Evolutionary conservation across 148 eudicot species (phyloP), one percentile per base, ranked within the genome.

Genomic region (Fagopyrum tataricum): DNA sequence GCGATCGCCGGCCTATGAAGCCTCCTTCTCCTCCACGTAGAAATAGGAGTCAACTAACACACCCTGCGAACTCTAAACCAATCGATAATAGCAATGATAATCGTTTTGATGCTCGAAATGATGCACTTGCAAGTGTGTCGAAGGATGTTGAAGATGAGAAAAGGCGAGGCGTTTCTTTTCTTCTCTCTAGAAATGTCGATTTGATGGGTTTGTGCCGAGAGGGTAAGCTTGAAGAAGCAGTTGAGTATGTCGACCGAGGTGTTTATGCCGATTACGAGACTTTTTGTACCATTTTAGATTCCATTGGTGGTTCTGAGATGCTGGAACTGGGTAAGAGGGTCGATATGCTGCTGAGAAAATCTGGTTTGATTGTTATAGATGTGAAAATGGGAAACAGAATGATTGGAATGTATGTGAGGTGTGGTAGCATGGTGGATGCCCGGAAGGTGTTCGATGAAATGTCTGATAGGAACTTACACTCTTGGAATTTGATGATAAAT

Each of bases 401-500:
- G 76, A 69, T 82, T 4, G 51, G 61, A 56, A 79, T 84, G 79
- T 80, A 77, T 61, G 70, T 49, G 40, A 82, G 74, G 52, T 75
- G 81, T 42, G 81, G 81, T 55, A 79, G 78, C 18, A 75, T 77
- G 78, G 67, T 66, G 53, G 72, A 75, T 74, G 87, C 87, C n/a
- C 81, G 80, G 9, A 52, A 67, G 44, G 81, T 84, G 75, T 84
- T 84, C n/a, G 80, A 82, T 66, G 73, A 67, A 74, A 74, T 82
- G 87, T 78, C 79, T n/a, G 81, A 79, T 3, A 68, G 76, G 10
- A 76, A 61, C 46, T 20, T 78, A 66, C 70, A 44, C 44, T 70
- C 70, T 7, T 84, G 85, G 81, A 73, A 82, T 76, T 72, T 78
- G 78, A 85, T 82, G 85, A 82, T 85, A 11, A 70, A 78, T 67